Conservation (phyloP, 768 basidiomycete genomes). For the Russula virescens region DNA sequence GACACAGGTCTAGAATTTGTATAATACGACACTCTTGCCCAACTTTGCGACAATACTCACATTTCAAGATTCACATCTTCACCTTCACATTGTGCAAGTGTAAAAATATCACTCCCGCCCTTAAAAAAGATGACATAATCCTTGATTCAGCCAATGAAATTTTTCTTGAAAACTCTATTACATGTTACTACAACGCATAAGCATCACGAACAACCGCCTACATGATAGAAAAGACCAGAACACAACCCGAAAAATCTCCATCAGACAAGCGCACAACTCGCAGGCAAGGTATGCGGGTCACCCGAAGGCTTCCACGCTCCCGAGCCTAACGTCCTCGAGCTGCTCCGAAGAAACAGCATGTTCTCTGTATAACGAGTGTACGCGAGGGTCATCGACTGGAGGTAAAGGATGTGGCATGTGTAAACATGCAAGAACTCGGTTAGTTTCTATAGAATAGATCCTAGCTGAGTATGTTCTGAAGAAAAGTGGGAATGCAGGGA, state of each 20-base stretch:
- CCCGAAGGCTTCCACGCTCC: slow-evolving; percentile 26
- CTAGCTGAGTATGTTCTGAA: slow-evolving; percentile 41
- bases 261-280: slow-evolving; percentile 40
- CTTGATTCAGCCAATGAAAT: too few relatives aligned
- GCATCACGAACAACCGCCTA: background rate
- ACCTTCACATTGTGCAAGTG: too few relatives aligned
- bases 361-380: slow-evolving; percentile 38
- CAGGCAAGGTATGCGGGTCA: slow-evolving; percentile 29
- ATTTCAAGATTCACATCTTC: too few relatives aligned
- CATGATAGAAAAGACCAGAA: background rate
- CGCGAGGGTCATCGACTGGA: slow-evolving; percentile 38
- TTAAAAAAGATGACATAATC: too few relatives aligned
- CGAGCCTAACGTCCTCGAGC: slow-evolving; percentile 38
- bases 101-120: too few relatives aligned
- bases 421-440: slow-evolving; percentile 44
- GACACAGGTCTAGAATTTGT: slow-evolving; percentile 41
- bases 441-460: slow-evolving; percentile 40
- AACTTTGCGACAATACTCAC: too few relatives aligned
- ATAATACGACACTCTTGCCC: too few relatives aligned
- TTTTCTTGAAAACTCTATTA: background rate
- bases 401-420: slow-evolving; percentile 38
- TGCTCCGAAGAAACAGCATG: slow-evolving; percentile 28
- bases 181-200: too few relatives aligned
- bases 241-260: slow-evolving; percentile 29
- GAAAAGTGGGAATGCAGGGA: slow-evolving; percentile 21